A percentile compares a stretch with the other conserved stretches of the same genome.
phyloP scores from a whole-genome alignment of 2,329 filamentous ascomycete genomes.

The Emericellopsis cladophorae region DNA sequence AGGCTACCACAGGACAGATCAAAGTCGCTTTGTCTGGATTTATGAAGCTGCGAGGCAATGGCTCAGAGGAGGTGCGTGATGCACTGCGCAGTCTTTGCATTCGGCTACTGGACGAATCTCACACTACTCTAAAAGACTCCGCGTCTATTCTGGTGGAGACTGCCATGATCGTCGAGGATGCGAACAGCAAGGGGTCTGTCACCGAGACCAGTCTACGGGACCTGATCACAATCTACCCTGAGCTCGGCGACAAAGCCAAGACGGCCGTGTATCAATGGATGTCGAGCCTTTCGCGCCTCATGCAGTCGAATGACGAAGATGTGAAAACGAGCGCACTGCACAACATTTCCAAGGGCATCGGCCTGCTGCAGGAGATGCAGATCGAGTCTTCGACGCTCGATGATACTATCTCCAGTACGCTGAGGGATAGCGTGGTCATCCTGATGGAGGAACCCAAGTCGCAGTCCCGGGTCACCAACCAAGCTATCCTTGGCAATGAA shows the following conservation, averaged over 20 bases:
- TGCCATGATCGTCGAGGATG: conserved; percentile 53
- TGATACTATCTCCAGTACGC: conserved; percentile 50
- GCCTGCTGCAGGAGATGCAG: conserved; percentile 49
- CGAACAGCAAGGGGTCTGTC: conserved; percentile 24
- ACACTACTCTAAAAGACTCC: conserved; percentile 57
- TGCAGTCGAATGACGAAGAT: conserved; percentile 76
- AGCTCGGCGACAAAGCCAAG: conserved; percentile 53
- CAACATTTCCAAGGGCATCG: conserved; percentile 64
- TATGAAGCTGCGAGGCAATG: conserved; percentile 60
- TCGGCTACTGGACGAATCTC: conserved; percentile 65
- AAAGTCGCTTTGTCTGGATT: conserved; percentile 72
- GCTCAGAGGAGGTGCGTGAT: conserved; percentile 53
- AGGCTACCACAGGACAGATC: conserved; percentile 67
- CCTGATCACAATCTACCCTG: conserved; percentile 48
- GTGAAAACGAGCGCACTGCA: conserved; percentile 59
- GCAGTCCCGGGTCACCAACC: not conserved
- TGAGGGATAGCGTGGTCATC: conserved; percentile 62
- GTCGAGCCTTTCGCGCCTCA: conserved; percentile 63
- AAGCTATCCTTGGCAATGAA: not conserved
- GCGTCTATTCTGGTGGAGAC: conserved; percentile 67
- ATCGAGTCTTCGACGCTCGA: conserved; percentile 55
- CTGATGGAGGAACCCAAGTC: conserved; percentile 9
- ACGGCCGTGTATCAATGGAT: conserved; percentile 70
- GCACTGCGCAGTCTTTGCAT: conserved; percentile 62
- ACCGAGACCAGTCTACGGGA: conserved; percentile 41